These are phyloP conservation scores for Saturnispora galanensis DNA, from an alignment of 805 yeast genomes.

Conservation along the genomic window DNA sequence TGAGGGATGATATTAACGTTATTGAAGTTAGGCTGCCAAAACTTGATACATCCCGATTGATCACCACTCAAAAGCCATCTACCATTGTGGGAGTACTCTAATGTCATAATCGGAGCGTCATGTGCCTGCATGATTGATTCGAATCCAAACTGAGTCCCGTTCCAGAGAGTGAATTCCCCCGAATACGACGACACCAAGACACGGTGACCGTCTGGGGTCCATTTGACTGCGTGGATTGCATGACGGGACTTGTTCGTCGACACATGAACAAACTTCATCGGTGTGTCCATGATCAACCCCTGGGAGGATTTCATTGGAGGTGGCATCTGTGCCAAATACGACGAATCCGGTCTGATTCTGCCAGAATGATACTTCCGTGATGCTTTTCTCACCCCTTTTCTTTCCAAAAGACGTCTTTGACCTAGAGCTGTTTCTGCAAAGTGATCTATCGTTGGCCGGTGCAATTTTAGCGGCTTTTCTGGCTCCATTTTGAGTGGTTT, in stretches of 20 bases:
- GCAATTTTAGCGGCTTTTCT: constrained; percentile 11
- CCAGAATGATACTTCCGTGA: constrained; percentile 32
- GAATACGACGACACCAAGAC: constrained; percentile 80
- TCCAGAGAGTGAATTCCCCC: constrained; percentile 97
- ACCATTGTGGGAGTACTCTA: constrained; percentile 78
- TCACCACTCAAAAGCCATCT: constrained; percentile 95
- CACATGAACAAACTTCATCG: constrained; percentile 79
- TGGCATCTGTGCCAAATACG: constrained; percentile 50
- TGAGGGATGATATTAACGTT: constrained; percentile 72
- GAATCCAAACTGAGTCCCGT: constrained; percentile 88
- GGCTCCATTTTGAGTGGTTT: too few relatives aligned
- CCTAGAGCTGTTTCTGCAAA: constrained; percentile 26
- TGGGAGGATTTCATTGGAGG: constrained; percentile 46
- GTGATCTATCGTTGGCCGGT: constrained; percentile 68
- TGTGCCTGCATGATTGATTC: constrained; percentile 99
- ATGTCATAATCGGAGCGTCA: constrained; percentile 74
- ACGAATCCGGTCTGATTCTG: constrained; percentile 55
- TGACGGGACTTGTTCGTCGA: constrained; percentile 88
- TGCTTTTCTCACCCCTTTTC: constrained; percentile 17
- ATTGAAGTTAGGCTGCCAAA: constrained; percentile 97
- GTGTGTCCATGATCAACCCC: constrained; percentile 47
- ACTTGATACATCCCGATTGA: constrained; percentile 82
- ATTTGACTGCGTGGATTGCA: constrained; percentile 78
- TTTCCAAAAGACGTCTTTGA: too few relatives aligned
- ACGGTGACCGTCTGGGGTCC: constrained; percentile 97